Percentiles rank a stretch among this genome's conserved stretches.
These are phyloP conservation scores for Dalechampia spathulata DNA, from an alignment of 441 rosid species.

Conservation along the genomic window DNA sequence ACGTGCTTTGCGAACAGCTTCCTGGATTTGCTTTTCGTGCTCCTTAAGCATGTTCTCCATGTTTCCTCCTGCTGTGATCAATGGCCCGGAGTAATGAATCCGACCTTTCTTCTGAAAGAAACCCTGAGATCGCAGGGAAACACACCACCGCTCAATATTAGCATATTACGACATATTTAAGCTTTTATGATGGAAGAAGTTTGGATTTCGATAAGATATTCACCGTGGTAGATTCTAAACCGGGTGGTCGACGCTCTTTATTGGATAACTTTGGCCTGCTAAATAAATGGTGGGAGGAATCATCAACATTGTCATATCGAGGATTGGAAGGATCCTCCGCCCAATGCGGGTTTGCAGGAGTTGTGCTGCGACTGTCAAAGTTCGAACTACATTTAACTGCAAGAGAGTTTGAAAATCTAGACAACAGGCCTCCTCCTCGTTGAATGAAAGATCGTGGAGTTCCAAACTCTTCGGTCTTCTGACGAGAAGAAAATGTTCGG, in stretches of 20 bases:
- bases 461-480: slow-evolving; percentile 27
- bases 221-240: slow-evolving; percentile 41
- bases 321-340: slow-evolving; percentile 32
- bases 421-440: slow-evolving; percentile 34
- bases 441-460: slow-evolving; percentile 38
- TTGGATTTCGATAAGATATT: neutral
- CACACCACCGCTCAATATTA: neutral
- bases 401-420: slow-evolving; percentile 70
- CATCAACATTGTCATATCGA: slow-evolving; percentile 26
- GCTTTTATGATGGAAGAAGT: neutral
- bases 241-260: slow-evolving; percentile 33
- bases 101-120: slow-evolving; percentile 37
- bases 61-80: slow-evolving; percentile 58
- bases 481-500: slow-evolving; percentile 25
- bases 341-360: slow-evolving; percentile 28
- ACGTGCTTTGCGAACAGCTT: slow-evolving; percentile 73
- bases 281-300: slow-evolving; percentile 43
- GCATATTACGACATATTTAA: neutral
- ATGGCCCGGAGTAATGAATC: slow-evolving; percentile 72
- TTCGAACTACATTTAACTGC: slow-evolving; percentile 54
- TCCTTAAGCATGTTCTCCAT: slow-evolving; percentile 83
- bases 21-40: slow-evolving; percentile 68
- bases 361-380: slow-evolving; percentile 36
- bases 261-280: slow-evolving; percentile 30
- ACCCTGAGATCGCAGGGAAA: slow-evolving; percentile 28